phyloP scores from a whole-genome alignment of 306 rosid species.

The Luffa aegyptiaca region DNA sequence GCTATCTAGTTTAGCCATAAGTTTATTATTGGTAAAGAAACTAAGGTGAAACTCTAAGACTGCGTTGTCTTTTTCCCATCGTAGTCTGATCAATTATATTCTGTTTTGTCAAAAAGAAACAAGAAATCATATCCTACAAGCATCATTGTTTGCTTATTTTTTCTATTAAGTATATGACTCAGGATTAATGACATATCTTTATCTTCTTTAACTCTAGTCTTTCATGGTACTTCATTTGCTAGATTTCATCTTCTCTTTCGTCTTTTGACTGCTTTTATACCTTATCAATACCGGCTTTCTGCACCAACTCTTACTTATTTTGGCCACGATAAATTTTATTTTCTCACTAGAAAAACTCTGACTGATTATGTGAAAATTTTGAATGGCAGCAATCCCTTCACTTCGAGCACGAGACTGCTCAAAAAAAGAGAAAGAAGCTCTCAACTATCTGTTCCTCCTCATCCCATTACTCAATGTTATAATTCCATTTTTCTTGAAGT shows the following conservation, averaged over 20 bases:
- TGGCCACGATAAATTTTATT: not conserved
- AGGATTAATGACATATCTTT: not conserved
- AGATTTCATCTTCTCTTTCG: not conserved
- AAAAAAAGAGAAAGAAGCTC: slow-evolving; percentile 95
- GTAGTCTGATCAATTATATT: too few relatives aligned
- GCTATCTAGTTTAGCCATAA: too few relatives aligned
- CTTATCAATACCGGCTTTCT: not conserved
- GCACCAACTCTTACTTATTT: not conserved
- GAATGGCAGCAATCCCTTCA: slow-evolving; percentile 77
- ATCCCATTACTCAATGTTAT: slow-evolving; percentile 67
- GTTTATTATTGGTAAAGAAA: too few relatives aligned
- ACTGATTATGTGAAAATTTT: not conserved
- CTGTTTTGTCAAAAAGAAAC: too few relatives aligned
- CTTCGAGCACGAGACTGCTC: slow-evolving; percentile 96
- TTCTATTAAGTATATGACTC: not conserved
- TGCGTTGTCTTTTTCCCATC: too few relatives aligned
- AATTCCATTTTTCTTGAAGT: slow-evolving; percentile 91
- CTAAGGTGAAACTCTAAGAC: too few relatives aligned
- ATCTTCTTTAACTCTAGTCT: not conserved
- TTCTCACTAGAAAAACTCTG: not conserved
- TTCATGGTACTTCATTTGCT: not conserved
- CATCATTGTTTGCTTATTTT: not conserved
- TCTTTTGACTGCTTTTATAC: not conserved
- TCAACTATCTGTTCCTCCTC: slow-evolving; percentile 87
- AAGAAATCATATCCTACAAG: not conserved